Conservation (phyloP, 352 stramenopile species). For the Pseudoperonospora humuli region DNA sequence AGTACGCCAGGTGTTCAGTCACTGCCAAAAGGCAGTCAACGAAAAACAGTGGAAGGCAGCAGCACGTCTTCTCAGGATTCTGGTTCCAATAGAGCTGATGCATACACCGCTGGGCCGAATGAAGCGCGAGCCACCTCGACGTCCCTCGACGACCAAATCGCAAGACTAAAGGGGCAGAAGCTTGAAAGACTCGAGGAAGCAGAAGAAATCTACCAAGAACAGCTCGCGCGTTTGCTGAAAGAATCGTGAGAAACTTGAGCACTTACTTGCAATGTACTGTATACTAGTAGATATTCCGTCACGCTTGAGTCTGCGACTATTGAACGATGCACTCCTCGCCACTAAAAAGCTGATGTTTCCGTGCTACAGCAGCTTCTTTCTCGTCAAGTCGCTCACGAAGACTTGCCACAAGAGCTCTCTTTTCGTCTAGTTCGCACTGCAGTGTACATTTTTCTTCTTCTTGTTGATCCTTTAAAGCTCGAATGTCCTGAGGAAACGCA, state of each 20-base stretch:
- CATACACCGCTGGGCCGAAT: not conserved
- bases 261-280: not conserved
- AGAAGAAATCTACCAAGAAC: slow-evolving; percentile 34
- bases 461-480: slow-evolving; percentile 45
- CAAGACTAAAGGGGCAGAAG: slow-evolving; percentile 25
- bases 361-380: slow-evolving; percentile 33
- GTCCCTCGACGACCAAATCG: slow-evolving; percentile 30
- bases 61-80: slow-evolving; percentile 27
- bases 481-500: slow-evolving; percentile 42
- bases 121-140: not conserved
- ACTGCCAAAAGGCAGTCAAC: not conserved
- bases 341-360: slow-evolving; percentile 32
- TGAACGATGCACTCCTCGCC: slow-evolving; percentile 56
- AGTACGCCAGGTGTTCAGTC: slow-evolving; percentile 5
- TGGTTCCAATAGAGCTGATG: slow-evolving; percentile 9
- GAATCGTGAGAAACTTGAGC: not conserved
- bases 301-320: no score
- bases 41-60: slow-evolving; percentile 19
- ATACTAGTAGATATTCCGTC: no score
- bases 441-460: slow-evolving; percentile 43
- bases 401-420: slow-evolving; percentile 33
- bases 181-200: slow-evolving; percentile 23
- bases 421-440: slow-evolving; percentile 43
- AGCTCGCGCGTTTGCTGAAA: slow-evolving; percentile 23
- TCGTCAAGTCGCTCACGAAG: slow-evolving; percentile 50